phyloP scores from a whole-genome alignment of 164 flowering plant species.

The Stephania japonica region DNA sequence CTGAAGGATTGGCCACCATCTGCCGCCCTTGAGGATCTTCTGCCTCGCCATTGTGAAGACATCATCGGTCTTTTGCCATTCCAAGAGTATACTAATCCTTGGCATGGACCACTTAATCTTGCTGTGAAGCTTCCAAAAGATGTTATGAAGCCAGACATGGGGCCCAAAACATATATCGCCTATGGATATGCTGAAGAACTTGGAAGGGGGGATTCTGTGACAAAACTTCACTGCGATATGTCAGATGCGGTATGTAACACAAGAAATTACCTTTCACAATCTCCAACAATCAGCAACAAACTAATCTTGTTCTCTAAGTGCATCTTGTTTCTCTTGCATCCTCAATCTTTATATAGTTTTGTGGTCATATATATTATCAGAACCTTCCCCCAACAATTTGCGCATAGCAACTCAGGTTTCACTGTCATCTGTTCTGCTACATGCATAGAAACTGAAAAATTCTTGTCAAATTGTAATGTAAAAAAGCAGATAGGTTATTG shows the following conservation, averaged over 20 bases:
- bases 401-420: too few species aligned
- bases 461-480: too few species aligned
- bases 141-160: constrained; percentile 76
- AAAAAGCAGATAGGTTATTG: too few species aligned
- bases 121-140: constrained; percentile 59
- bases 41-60: constrained; percentile 88
- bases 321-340: background rate
- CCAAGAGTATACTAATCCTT: constrained; percentile 67
- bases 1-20: constrained; percentile 96
- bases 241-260: constrained; percentile 69
- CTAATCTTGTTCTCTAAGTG: background rate
- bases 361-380: too few species aligned
- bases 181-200: constrained; percentile 72
- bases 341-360: too few species aligned
- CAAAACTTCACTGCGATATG: constrained; percentile 87
- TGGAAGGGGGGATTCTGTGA: constrained; percentile 92
- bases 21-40: constrained; percentile 62
- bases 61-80: constrained; percentile 73
- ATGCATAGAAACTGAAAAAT: too few species aligned
- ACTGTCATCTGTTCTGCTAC: too few species aligned
- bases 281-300: background rate
- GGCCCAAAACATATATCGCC: constrained; percentile 90
- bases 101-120: constrained; percentile 62
- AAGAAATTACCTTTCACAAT: background rate
- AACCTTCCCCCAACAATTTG: too few species aligned